Base-by-base conservation (phyloP, 352 stramenopile species). In the Pelagophyceae sp. region DNA sequence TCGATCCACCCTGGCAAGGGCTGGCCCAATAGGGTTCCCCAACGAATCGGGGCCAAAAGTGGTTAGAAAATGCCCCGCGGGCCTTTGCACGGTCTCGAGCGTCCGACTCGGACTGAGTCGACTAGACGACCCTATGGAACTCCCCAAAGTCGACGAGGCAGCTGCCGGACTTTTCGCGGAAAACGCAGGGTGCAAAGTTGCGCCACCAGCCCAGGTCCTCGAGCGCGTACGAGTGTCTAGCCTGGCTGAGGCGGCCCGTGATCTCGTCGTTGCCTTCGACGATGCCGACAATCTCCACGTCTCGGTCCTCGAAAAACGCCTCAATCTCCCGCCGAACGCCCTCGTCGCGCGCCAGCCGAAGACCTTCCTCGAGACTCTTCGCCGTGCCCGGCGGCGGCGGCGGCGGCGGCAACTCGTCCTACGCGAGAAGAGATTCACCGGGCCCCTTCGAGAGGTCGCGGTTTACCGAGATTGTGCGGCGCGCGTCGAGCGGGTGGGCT, bases 171-270 rank as follows among this genome's bases (percentile, higher is more conserved):
- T 2, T 31, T 31, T 74, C 35, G 15, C 67, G 67, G 38, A 74
- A 74, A 23, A 74, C 67, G 67, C 67, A 74, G 35, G 67, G 67
- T 2, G 67, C 67, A n/a, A 74, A 74, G 38, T 74, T 74, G 67
- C 31, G 67, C 67, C 67, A 74, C 67, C 67, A 74, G 15, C 35
- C 67, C 35, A 74, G 23, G 67, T 74, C 31, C 35, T 50, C 38
- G 67, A 58, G 27, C 15, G 67, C 38, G 67, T 74, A 74, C 17
- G 67, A 74, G 38, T 74, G 67, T 6, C 67, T 11, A 1, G 67
- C 67, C 38, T 74, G 67, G 35, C 51, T 19, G 33, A 74, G 38
- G 20, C 67, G 67, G 17, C 17, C 20, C 35, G 67, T 74, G 67
- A 58, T 58, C 6, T 74, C 67, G 67, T 74, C 67, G 67, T 32